phyloP scores from a whole-genome alignment of 2,329 filamentous ascomycete species.

The Cyphellophora europaea region DNA sequence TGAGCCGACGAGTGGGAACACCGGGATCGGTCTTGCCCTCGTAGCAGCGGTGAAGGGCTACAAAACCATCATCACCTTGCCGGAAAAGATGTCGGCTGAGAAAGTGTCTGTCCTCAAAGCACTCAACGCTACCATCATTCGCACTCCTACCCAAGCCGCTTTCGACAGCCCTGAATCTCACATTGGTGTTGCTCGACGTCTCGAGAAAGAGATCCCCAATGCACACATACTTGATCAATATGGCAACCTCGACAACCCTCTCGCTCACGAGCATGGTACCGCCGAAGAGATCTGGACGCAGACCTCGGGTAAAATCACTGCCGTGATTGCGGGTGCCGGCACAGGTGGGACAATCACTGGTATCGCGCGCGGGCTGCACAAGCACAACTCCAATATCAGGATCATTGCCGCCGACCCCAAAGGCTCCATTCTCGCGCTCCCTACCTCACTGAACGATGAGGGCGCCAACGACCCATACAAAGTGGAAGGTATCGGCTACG shows the following conservation, averaged over 20 bases:
- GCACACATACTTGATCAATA: constrained; percentile 98
- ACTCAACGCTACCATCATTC: constrained; percentile 92
- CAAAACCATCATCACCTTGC: constrained; percentile 95
- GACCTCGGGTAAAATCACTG: constrained; percentile 75
- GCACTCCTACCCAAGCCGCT: constrained; percentile 90
- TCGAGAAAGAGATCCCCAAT: constrained; percentile 93
- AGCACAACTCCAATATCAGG: constrained; percentile 78
- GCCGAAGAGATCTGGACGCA: constrained; percentile 95
- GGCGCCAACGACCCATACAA: constrained; percentile 82
- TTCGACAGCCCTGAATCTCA: constrained; percentile 93
- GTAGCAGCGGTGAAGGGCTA: constrained; percentile 92
- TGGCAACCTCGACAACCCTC: constrained; percentile 79
- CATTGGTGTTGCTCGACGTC: constrained; percentile 81
- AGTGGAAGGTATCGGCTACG: constrained; percentile 97
- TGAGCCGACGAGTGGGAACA: constrained; percentile 96
- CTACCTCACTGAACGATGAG: constrained; percentile 68
- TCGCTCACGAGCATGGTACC: constrained; percentile 87
- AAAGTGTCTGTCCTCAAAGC: constrained; percentile 93
- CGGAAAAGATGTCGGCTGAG: constrained; percentile 98
- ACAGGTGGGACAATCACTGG: constrained; percentile 95
- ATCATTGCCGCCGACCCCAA: constrained; percentile 87
- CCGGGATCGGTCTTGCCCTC: constrained; percentile 88
- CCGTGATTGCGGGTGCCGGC: constrained; percentile 76
- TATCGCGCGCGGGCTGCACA: constrained; percentile 72
- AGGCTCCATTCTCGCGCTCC: constrained; percentile 82